phyloP scores from a whole-genome alignment of 163 green algal species.

The Scenedesmus sp. region DNA sequence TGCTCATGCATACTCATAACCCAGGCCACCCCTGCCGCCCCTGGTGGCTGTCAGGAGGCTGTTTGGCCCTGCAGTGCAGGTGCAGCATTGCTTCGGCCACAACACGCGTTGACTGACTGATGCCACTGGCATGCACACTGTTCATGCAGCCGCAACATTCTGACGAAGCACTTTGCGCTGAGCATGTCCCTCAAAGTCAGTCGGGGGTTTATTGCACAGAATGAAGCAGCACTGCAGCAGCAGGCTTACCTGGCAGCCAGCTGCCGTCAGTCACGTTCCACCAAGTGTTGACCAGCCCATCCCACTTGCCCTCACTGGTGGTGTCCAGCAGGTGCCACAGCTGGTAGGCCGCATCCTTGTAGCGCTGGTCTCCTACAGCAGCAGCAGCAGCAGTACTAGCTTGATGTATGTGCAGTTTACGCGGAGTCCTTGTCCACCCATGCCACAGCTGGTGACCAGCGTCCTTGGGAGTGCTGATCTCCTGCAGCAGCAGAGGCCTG shows the following conservation, averaged over 20 bases:
- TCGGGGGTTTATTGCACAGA: too few relatives aligned
- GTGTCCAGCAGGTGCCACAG: not conserved
- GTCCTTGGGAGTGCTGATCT: too few relatives aligned
- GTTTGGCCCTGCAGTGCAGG: not conserved
- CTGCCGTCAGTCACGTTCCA: not conserved
- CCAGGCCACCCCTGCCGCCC: not conserved
- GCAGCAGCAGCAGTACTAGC: not conserved
- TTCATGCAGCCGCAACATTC: too few relatives aligned
- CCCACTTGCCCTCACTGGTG: not conserved
- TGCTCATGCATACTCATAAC: not conserved
- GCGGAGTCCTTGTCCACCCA: too few relatives aligned
- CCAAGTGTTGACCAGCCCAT: not conserved
- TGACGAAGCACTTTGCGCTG: too few relatives aligned
- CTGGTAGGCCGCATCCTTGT: slow-evolving; percentile 13
- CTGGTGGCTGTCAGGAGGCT: not conserved
- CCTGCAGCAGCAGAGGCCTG: not conserved
- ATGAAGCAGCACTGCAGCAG: not conserved
- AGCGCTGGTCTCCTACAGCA: not conserved
- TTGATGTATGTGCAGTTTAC: too few relatives aligned
- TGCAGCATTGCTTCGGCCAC: not conserved
- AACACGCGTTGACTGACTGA: not conserved
- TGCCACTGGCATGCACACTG: too few relatives aligned
- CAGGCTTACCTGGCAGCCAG: not conserved
- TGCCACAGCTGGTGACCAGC: too few relatives aligned
- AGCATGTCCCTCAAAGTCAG: too few relatives aligned